A percentile compares a stretch with the other conserved stretches of the same genome.
phyloP scores from a whole-genome alignment of 495 filamentous ascomycete genomes.

The Talaromyces ruber region DNA sequence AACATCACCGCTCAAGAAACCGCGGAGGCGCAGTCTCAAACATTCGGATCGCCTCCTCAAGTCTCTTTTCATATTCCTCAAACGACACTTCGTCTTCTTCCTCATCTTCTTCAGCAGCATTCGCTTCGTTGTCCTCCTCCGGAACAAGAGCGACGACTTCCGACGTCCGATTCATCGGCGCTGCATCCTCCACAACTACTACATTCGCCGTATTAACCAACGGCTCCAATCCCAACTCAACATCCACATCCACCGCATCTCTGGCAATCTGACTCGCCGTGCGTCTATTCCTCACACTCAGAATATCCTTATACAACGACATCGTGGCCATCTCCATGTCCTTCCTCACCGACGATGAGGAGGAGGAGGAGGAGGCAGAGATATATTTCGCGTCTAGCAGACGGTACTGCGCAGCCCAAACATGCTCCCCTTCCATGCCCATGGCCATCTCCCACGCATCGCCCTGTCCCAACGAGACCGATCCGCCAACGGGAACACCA shows the following conservation, averaged over 20 bases:
- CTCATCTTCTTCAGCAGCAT: neutral
- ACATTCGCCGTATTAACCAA: neutral
- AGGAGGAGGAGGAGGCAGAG: neutral
- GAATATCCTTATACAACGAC: conserved; percentile 19
- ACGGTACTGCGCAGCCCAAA: conserved; percentile 21
- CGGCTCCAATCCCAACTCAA: conserved; percentile 11
- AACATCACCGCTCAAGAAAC: conserved; percentile 3
- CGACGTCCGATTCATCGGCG: neutral
- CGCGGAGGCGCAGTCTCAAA: conserved; percentile 15
- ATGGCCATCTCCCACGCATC: conserved; percentile 17
- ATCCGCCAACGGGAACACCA: conserved; percentile 16
- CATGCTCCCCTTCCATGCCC: conserved; percentile 19
- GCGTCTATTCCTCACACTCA: conserved; percentile 12
- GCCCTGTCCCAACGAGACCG: conserved; percentile 13
- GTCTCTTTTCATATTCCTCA: conserved; percentile 16
- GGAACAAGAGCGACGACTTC: neutral
- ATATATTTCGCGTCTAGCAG: conserved; percentile 12
- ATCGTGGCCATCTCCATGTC: conserved; percentile 8
- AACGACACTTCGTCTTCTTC: neutral
- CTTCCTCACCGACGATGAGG: conserved; percentile 13
- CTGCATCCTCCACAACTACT: too few relatives aligned
- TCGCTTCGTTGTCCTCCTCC: neutral
- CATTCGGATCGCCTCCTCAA: conserved; percentile 16
- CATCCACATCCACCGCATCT: neutral
- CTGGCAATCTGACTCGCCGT: neutral